These are phyloP conservation scores for Pyrenophora seminiperda DNA, from an alignment of 2,329 filamentous ascomycete genomes.

Conservation along the genomic window DNA sequence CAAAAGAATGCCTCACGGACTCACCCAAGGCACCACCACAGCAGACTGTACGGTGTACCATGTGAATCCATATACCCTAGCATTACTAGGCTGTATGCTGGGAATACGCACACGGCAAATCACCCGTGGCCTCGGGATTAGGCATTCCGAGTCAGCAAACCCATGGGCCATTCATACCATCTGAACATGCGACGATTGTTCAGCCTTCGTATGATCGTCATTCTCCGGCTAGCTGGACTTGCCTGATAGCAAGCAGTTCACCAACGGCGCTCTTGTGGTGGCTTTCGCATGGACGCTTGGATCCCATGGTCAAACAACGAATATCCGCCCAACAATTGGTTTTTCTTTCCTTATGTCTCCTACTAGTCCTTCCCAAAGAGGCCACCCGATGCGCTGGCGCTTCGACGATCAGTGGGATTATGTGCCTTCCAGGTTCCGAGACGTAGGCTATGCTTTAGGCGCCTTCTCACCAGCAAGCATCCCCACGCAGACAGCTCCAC, in stretches of 20 bases:
- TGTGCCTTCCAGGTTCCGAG: constrained; percentile 27
- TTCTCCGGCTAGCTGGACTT: too few species aligned
- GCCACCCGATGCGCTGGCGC: constrained; percentile 25
- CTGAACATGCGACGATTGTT: constrained; percentile 19
- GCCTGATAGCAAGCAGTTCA: background rate
- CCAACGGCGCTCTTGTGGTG: constrained; percentile 17
- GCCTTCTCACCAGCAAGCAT: constrained; percentile 32
- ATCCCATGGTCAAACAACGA: constrained; percentile 24
- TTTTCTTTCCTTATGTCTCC: constrained; percentile 22
- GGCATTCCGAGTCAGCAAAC: constrained; percentile 27
- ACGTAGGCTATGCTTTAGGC: constrained; percentile 27
- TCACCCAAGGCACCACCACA: constrained; percentile 14
- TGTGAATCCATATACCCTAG: constrained; percentile 16
- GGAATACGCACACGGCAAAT: constrained; percentile 19
- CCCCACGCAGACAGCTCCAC: constrained; percentile 22
- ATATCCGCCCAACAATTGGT: constrained; percentile 17
- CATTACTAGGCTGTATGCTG: constrained; percentile 7
- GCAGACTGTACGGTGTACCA: constrained; percentile 6
- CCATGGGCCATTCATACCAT: constrained; percentile 21
- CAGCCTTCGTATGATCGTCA: constrained; percentile 6
- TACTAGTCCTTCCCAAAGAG: constrained; percentile 25
- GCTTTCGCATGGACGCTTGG: constrained; percentile 12
- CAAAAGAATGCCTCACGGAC: constrained; percentile 11
- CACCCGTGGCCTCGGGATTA: constrained; percentile 27
- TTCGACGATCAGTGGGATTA: constrained; percentile 26